Evolutionary conservation across 2,329 filamentous ascomycete species (phyloP).

Genomic region (Talaromyces funiculosus): DNA sequence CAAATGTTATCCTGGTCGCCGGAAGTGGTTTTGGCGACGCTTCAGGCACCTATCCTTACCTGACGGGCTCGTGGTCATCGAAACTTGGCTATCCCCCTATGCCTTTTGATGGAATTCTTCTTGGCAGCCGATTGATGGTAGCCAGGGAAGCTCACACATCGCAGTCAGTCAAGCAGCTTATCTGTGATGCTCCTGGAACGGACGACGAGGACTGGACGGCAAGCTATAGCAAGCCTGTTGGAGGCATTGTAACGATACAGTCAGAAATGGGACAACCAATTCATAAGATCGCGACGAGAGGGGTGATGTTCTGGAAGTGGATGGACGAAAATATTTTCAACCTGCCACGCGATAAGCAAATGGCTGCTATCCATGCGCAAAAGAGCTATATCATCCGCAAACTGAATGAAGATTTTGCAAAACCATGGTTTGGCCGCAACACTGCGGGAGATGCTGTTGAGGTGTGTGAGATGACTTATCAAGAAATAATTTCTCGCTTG

Average conservation of each 20-base stretch:
- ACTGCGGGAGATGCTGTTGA: conserved; percentile 73
- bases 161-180: conserved; percentile 79
- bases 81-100: conserved; percentile 83
- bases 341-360: conserved; percentile 42
- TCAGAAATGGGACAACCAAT: conserved; percentile 41
- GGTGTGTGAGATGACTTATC: conserved; percentile 92
- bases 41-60: conserved; percentile 85
- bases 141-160: conserved; percentile 88
- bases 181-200: conserved; percentile 75
- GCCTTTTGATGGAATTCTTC: conserved; percentile 88
- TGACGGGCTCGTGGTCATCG: conserved; percentile 80
- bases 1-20: conserved; percentile 82
- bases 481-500: conserved; percentile 77
- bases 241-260: conserved; percentile 84
- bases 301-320: conserved; percentile 33
- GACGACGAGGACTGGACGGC: conserved; percentile 81
- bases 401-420: conserved; percentile 92
- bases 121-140: conserved; percentile 91
- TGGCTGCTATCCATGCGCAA: conserved; percentile 43
- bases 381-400: conserved; percentile 76
- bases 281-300: conserved; percentile 37
- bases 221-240: conserved; percentile 82
- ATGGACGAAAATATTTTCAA: conserved; percentile 27
- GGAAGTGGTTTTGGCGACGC: conserved; percentile 87
- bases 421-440: conserved; percentile 92